phyloP scores from a whole-genome alignment of 2,329 filamentous ascomycete species.

The Tolypocladium ophioglossoides region DNA sequence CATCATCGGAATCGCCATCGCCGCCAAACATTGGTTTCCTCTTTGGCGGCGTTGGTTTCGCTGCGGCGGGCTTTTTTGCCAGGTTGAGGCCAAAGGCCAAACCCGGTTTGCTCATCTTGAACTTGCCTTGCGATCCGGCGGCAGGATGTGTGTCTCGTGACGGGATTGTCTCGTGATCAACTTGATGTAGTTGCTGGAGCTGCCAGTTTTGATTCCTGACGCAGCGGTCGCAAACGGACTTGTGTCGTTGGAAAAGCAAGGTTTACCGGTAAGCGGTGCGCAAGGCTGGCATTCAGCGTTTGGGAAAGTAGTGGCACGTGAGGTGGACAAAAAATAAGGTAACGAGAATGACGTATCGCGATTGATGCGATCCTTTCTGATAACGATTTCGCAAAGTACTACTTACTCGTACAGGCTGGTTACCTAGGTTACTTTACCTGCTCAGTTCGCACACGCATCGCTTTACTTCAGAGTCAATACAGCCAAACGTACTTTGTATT shows the following conservation, averaged over 20 bases:
- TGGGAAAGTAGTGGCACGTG: background rate
- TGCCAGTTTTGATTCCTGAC: background rate
- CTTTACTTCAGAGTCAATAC: background rate
- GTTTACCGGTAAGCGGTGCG: background rate
- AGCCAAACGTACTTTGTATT: background rate
- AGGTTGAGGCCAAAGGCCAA: slow-evolving; percentile 48
- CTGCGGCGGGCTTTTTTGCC: slow-evolving; percentile 42
- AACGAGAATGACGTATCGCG: background rate
- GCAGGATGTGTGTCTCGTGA: background rate
- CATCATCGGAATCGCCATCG: slow-evolving; percentile 45
- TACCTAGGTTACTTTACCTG: background rate
- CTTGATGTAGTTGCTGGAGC: background rate
- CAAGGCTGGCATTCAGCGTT: background rate
- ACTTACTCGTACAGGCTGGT: no score
- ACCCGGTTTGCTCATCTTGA: slow-evolving; percentile 35
- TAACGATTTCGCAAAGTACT: background rate
- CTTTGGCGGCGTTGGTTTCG: slow-evolving; percentile 38
- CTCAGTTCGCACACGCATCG: background rate
- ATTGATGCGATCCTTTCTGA: background rate
- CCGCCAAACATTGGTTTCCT: slow-evolving; percentile 49
- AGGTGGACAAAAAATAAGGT: background rate
- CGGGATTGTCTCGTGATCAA: background rate
- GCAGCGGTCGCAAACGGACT: background rate
- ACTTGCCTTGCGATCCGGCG: background rate
- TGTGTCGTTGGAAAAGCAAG: background rate